Percentiles rank a stretch among this genome's conserved stretches.
Evolutionary conservation across 352 stramenopile species (phyloP).

Genomic region (Phytophthora pseudosyringae): DNA sequence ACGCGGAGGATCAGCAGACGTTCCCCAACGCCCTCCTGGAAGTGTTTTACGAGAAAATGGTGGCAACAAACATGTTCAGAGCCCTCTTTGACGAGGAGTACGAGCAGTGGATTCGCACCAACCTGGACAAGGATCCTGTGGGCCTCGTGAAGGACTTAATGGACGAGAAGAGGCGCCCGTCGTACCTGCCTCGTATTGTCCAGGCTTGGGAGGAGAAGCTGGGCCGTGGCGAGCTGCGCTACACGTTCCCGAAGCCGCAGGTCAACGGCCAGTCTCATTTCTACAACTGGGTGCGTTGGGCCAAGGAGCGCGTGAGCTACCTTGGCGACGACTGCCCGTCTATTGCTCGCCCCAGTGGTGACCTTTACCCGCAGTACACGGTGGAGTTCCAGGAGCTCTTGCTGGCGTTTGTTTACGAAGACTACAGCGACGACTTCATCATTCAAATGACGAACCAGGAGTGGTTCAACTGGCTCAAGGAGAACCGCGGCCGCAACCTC

Average conservation of each 20-base stretch:
- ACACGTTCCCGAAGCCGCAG: conserved; percentile 67
- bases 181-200: conserved; percentile 65
- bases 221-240: conserved; percentile 54
- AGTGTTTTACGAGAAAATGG: conserved; percentile 57
- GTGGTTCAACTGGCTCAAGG: conserved; percentile 72
- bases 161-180: conserved; percentile 38
- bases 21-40: conserved; percentile 74
- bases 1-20: conserved; percentile 48
- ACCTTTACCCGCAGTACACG: conserved; percentile 78
- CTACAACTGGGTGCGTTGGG: conserved; percentile 83
- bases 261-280: conserved; percentile 69
- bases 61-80: conserved; percentile 62
- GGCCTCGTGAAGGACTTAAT: conserved; percentile 49
- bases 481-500: conserved; percentile 64
- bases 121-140: conserved; percentile 64
- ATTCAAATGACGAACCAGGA: conserved; percentile 60
- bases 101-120: conserved; percentile 60
- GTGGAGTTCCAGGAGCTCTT: conserved; percentile 68
- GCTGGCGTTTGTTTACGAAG: conserved; percentile 62
- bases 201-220: conserved; percentile 69
- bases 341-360: conserved; percentile 49
- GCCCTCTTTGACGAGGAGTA: conserved; percentile 63
- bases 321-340: conserved; percentile 52
- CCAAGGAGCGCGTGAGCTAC: conserved; percentile 76
- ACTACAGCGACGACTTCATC: conserved; percentile 61